Evolutionary conservation across 73 alveolate species (phyloP).

Genomic region (Symbiodinium pilosum): DNA sequence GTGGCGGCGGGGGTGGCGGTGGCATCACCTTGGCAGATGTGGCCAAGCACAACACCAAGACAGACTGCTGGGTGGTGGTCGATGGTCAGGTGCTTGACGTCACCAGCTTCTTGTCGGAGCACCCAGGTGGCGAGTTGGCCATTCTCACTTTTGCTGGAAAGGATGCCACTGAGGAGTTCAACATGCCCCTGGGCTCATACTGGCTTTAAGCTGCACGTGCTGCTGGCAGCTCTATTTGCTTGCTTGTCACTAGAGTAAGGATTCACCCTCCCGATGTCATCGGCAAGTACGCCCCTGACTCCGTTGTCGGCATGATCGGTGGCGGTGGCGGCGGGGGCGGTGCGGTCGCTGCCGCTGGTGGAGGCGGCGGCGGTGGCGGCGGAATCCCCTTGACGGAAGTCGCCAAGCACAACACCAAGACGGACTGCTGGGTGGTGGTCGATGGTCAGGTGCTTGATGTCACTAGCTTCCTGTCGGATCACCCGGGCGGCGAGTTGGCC

Average conservation of each 20-base stretch:
- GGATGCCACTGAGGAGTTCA: constrained; percentile 95
- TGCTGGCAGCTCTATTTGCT: not conserved
- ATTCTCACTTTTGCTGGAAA: constrained; percentile 85
- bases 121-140: constrained; percentile 89
- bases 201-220: too few relatives aligned
- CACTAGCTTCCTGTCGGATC: constrained; percentile 87
- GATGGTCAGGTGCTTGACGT: constrained; percentile 97
- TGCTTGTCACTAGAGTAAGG: too few relatives aligned
- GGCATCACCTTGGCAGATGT: constrained; percentile 95
- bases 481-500: constrained; percentile 26
- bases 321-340: constrained; percentile 78
- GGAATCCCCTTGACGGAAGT: constrained; percentile 95
- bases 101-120: constrained; percentile 95
- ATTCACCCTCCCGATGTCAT: constrained; percentile 93
- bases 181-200: constrained; percentile 48
- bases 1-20: constrained; percentile 38
- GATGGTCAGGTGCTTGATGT: constrained; percentile 96
- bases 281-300: constrained; percentile 94
- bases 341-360: constrained; percentile 20
- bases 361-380: constrained; percentile 44
- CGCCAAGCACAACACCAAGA: constrained; percentile 94
- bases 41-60: constrained; percentile 93
- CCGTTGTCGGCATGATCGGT: constrained; percentile 85
- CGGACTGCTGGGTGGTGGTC: constrained; percentile 96
- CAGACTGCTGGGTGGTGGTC: constrained; percentile 96